Base-by-base conservation (phyloP, 805 yeast species). In the Candida parachauliodes region DNA sequence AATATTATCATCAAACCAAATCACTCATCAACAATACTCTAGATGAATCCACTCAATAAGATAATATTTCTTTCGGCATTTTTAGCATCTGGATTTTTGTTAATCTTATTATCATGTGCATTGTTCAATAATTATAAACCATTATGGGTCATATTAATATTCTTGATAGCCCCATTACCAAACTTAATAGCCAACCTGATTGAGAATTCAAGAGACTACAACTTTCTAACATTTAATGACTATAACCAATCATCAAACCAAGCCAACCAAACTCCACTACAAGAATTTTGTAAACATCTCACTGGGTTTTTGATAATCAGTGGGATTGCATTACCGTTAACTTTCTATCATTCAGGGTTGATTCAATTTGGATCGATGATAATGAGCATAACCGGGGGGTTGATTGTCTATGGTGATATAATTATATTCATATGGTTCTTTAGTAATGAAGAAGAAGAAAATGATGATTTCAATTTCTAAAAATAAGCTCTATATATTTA, bases 21-120 rank as follows among this genome's bases (percentile, higher is more conserved):
- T 20, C 22, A 20, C 8, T 20, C 9, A 6, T 25, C 28, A 25
- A n/a, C 5, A 15, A 25, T 7, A 6, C n/a, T 10, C 4, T 16
- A n/a, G 17, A 68, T 67, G 72, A 66, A 68, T 50, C 72, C 74
- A 34, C 60, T 68, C 48, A 68, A 68, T 48, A 67, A 68, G 43
- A 68, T 68, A 47, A 68, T 68, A 45, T 68, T 68, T 51, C 59
- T 68, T 36, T 64, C 70, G 37, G 74, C 72, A 30, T 62, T 68
- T 36, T 52, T 68, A 25, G 74, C 74, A 7, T 57, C 69, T 14
- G 74, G 74, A 22, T 68, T 68, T 46, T 53, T 68, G 20, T 51
- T 68, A 28, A 68, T 68, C 29, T 49, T 68, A 28, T 58, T 68
- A 41, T 65, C 72, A 37, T 68, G 74, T 49, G 74, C 74, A 24